Evolutionary conservation across 306 rosid genomes (phyloP).

Genomic region (Canavalia ensiformis): DNA sequence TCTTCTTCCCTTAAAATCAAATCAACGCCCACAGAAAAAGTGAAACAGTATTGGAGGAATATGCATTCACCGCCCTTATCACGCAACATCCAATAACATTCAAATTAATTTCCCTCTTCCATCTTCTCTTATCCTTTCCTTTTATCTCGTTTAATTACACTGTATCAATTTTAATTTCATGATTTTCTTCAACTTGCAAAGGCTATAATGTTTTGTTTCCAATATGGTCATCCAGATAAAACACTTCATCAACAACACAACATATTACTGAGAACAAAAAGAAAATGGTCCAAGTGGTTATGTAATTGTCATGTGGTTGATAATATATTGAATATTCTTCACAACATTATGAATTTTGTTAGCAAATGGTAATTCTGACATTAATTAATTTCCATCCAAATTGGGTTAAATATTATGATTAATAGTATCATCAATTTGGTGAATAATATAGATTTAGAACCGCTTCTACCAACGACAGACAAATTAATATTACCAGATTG

Average conservation of each 20-base stretch:
- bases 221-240: neutral
- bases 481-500: conserved; percentile 15
- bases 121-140: conserved; percentile 16
- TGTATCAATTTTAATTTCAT: neutral
- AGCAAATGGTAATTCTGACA: conserved; percentile 17
- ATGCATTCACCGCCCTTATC: conserved; percentile 42
- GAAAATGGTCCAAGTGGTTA: conserved; percentile 16
- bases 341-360: conserved; percentile 18
- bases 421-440: conserved; percentile 17
- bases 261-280: neutral
- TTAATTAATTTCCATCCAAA: neutral
- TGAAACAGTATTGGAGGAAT: neutral
- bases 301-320: neutral
- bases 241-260: conserved; percentile 2
- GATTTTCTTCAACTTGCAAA: conserved; percentile 16
- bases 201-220: conserved; percentile 15
- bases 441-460: neutral
- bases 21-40: neutral
- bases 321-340: neutral
- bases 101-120: conserved; percentile 15
- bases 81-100: conserved; percentile 13
- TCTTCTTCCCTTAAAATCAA: neutral
- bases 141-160: neutral
- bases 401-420: conserved; percentile 7
- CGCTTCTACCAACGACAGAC: neutral